These are phyloP conservation scores for Paramecium sexaurelia DNA, from an alignment of 73 alveolate species.

Conservation along the genomic window DNA sequence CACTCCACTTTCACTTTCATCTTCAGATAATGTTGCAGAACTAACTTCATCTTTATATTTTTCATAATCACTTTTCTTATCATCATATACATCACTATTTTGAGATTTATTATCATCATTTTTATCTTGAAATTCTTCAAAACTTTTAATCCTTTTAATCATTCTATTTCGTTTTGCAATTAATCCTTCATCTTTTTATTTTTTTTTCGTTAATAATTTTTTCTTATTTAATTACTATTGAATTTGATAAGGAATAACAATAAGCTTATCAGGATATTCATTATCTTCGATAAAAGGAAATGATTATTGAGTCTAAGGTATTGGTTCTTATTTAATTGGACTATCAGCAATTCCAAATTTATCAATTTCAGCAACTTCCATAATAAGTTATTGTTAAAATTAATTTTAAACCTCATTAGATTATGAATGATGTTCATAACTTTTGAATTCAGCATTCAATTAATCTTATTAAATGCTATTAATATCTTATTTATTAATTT, in stretches of 20 bases:
- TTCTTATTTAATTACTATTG: background rate
- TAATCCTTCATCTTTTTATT: background rate
- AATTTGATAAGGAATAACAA: background rate
- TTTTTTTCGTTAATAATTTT: background rate
- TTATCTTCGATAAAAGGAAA: background rate
- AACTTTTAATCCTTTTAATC: conserved; percentile 11
- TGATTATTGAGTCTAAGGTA: background rate
- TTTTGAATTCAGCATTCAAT: background rate
- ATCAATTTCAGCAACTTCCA: background rate
- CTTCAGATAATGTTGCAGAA: conserved; percentile 28
- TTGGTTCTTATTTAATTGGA: background rate
- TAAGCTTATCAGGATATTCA: background rate
- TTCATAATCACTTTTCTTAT: conserved; percentile 2
- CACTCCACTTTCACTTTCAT: conserved; percentile 39
- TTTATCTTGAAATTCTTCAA: background rate
- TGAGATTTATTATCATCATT: background rate
- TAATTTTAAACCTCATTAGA: background rate
- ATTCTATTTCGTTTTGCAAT: conserved; percentile 2
- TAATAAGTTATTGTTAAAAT: background rate
- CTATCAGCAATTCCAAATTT: background rate
- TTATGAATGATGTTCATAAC: background rate
- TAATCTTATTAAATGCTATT: background rate
- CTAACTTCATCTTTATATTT: conserved; percentile 10
- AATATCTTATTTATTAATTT: background rate
- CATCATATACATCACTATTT: background rate